Conservation (phyloP, 2,329 filamentous ascomycete genomes). For the Fusarium torreyae region DNA sequence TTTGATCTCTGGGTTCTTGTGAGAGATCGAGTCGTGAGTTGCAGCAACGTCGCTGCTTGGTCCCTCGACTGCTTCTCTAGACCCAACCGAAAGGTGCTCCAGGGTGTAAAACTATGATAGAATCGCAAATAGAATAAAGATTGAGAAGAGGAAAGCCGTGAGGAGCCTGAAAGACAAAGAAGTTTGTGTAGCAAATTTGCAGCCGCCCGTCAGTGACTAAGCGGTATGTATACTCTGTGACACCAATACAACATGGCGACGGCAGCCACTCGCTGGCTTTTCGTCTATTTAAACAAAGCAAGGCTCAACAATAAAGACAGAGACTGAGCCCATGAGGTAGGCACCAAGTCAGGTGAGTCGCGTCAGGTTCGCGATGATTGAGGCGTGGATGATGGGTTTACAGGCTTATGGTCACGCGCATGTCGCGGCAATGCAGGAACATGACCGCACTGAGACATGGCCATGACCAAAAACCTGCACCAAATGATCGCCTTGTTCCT, state of each 20-base stretch:
- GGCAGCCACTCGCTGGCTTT: conserved; percentile 2
- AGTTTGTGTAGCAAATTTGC: conserved; percentile 37
- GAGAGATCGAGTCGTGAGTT: conserved; percentile 28
- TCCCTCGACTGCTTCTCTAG: conserved; percentile 35
- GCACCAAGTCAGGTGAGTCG: conserved; percentile 41
- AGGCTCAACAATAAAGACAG: background rate
- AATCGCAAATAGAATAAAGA: background rate
- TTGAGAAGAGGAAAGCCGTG: background rate
- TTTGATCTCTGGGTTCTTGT: conserved; percentile 14
- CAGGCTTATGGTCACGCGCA: conserved; percentile 34
- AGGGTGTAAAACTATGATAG: conserved; percentile 17
- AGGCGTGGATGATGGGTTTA: conserved; percentile 39
- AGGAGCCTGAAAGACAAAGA: background rate
- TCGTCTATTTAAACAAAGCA: conserved; percentile 32
- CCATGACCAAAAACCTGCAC: conserved; percentile 30
- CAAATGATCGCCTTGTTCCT: conserved; percentile 34
- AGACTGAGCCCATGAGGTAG: conserved; percentile 11
- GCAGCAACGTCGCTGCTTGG: conserved; percentile 35
- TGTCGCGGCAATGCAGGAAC: conserved; percentile 40
- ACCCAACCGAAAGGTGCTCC: conserved; percentile 28
- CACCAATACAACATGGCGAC: conserved; percentile 28
- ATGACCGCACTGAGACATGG: conserved; percentile 43
- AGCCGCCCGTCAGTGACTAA: conserved; percentile 17
- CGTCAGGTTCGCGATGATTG: conserved; percentile 42
- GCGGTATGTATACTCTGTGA: conserved; percentile 24